phyloP scores from a whole-genome alignment of 192 early-diverging fungal species.

The Radiomyces spectabilis region DNA sequence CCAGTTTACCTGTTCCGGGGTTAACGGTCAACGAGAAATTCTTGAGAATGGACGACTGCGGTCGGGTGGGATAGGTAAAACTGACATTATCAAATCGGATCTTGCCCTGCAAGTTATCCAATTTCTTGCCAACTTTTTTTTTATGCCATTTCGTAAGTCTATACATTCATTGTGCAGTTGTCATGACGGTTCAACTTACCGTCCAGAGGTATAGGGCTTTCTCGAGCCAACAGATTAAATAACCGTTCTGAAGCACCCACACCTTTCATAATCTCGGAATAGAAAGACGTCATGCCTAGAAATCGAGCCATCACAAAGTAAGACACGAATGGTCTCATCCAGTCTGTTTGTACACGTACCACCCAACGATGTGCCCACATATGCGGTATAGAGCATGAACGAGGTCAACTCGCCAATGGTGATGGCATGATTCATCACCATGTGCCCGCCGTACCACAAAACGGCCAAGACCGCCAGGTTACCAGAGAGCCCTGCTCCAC shows the following conservation, averaged over 20 bases:
- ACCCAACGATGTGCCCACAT: slow-evolving; percentile 48
- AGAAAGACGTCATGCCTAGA: slow-evolving; percentile 51
- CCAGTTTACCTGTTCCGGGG: slow-evolving; percentile 34
- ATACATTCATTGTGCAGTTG: too few relatives aligned
- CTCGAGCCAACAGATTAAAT: slow-evolving; percentile 50
- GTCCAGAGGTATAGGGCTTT: slow-evolving; percentile 12
- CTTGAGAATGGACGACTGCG: slow-evolving; percentile 43
- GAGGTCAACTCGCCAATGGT: slow-evolving; percentile 62
- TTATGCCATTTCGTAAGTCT: too few relatives aligned
- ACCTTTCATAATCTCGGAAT: slow-evolving; percentile 69
- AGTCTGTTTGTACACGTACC: slow-evolving; percentile 8
- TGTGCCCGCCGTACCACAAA: slow-evolving; percentile 54
- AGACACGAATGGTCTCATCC: not conserved
- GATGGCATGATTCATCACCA: slow-evolving; percentile 51
- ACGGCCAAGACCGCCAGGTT: slow-evolving; percentile 59
- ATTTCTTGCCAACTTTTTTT: slow-evolving; percentile 2
- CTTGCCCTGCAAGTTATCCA: slow-evolving; percentile 28
- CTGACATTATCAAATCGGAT: slow-evolving; percentile 50
- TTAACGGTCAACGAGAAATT: slow-evolving; percentile 43
- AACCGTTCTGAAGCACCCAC: slow-evolving; percentile 54
- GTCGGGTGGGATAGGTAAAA: slow-evolving; percentile 64
- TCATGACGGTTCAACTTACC: not conserved
- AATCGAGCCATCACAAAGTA: too few relatives aligned
- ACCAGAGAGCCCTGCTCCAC: slow-evolving; percentile 52
- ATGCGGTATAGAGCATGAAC: slow-evolving; percentile 62